These are phyloP conservation scores for Boletus patriciae DNA, from an alignment of 768 basidiomycete species.

Conservation along the genomic window DNA sequence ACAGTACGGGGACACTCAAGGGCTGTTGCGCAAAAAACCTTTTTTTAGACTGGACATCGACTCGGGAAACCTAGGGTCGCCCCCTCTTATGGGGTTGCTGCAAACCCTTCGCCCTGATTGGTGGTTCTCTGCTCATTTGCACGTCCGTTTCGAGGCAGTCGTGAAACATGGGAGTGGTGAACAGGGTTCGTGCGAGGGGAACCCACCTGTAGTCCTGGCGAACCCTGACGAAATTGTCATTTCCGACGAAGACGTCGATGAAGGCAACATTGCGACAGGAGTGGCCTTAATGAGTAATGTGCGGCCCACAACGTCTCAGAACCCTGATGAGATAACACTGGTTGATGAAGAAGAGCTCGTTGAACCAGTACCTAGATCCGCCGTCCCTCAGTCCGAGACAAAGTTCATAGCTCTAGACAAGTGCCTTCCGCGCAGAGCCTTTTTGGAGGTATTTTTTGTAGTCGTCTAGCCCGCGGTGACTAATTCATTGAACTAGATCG, in stretches of 20 bases:
- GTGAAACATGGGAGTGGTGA: slow-evolving; percentile 44
- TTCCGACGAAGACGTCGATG: slow-evolving; percentile 35
- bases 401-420: slow-evolving; percentile 91
- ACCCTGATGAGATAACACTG: slow-evolving; percentile 54
- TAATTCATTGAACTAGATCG: slow-evolving; percentile 47
- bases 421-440: slow-evolving; percentile 72
- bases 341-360: slow-evolving; percentile 49
- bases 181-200: background rate
- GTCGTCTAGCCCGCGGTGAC: background rate
- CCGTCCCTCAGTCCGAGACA: slow-evolving; percentile 43
- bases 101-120: slow-evolving; percentile 69
- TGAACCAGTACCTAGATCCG: slow-evolving; percentile 34
- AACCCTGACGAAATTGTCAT: slow-evolving; percentile 45
- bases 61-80: slow-evolving; percentile 74
- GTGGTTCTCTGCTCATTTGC: slow-evolving; percentile 95
- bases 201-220: background rate
- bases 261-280: slow-evolving; percentile 3
- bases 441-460: slow-evolving; percentile 63
- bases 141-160: slow-evolving; percentile 79
- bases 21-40: slow-evolving; percentile 71
- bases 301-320: slow-evolving; percentile 31
- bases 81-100: slow-evolving; percentile 79
- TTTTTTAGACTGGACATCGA: slow-evolving; percentile 73
- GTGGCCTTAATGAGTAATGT: slow-evolving; percentile 35
- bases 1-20: slow-evolving; percentile 67